Evolutionary conservation across 2,329 filamentous ascomycete genomes (phyloP).

Genomic region (Colletotrichum endophyticum): DNA sequence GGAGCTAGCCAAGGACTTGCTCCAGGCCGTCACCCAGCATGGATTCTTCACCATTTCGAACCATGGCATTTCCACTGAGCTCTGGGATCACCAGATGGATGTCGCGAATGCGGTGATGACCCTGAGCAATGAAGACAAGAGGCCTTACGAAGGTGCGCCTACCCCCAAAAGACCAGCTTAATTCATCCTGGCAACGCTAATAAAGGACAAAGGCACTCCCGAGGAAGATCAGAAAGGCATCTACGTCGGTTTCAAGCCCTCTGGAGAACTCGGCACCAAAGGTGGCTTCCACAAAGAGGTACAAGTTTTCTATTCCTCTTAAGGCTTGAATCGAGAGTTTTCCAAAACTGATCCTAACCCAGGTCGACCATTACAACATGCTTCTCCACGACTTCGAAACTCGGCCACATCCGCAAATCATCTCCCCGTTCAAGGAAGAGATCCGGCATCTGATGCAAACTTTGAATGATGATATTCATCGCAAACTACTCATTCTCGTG

Average conservation of each 20-base stretch:
- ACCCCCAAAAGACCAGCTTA: fast-evolving
- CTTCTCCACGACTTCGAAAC: background rate
- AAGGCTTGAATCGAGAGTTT: fast-evolving
- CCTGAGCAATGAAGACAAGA: background rate
- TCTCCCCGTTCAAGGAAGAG: background rate
- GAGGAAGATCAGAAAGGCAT: background rate
- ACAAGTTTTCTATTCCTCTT: too few relatives aligned
- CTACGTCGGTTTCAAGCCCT: background rate
- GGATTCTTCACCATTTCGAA: background rate
- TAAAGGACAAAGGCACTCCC: fast-evolving
- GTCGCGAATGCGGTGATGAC: background rate
- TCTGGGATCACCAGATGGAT: background rate
- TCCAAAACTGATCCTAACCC: background rate
- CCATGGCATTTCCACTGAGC: background rate
- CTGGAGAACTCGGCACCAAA: background rate
- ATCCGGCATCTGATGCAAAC: background rate
- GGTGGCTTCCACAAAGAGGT: background rate
- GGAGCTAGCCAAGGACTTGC: background rate
- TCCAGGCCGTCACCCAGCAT: background rate
- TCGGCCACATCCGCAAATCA: background rate
- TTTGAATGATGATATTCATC: background rate
- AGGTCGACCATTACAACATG: background rate
- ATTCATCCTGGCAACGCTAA: fast-evolving
- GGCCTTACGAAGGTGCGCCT: background rate
- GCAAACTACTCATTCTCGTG: background rate